Conservation (phyloP, 768 basidiomycete species). For the Xerocomus potaroensis region DNA sequence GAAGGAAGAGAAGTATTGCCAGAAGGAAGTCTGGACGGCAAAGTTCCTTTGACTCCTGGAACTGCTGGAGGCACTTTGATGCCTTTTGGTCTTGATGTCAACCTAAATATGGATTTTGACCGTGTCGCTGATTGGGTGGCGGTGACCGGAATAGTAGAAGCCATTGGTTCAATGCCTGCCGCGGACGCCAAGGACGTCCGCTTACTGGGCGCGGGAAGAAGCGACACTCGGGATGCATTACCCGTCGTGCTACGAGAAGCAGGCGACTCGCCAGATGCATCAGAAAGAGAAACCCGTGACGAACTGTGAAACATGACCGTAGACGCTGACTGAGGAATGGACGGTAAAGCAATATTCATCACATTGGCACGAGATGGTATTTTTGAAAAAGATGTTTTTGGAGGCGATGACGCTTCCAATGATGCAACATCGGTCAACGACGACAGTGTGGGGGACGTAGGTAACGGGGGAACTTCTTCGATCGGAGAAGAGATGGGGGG, state of each 20-base stretch:
- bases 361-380: constrained; percentile 20
- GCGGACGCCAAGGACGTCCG: constrained; percentile 28
- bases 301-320: constrained; percentile 20
- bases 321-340: constrained; percentile 29
- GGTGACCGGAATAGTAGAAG: constrained; percentile 2
- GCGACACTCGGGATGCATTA: constrained; percentile 20
- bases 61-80: constrained; percentile 15
- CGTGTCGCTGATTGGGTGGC: constrained; percentile 1
- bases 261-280: constrained; percentile 12
- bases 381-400: constrained; percentile 15
- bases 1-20: constrained; percentile 4
- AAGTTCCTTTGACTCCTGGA: background rate
- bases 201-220: constrained; percentile 22
- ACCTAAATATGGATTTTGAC: constrained; percentile 30
- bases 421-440: background rate
- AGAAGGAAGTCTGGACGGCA: constrained; percentile 16
- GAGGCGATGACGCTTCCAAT: background rate
- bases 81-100: constrained; percentile 24
- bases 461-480: constrained; percentile 27
- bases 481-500: constrained; percentile 13
- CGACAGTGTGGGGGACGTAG: constrained; percentile 21
- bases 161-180: constrained; percentile 16
- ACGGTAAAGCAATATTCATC: constrained; percentile 13
- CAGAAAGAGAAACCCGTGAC: constrained; percentile 21
- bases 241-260: constrained; percentile 7